Conservation (phyloP, 768 basidiomycete species). For the Hydnum rufescens region DNA sequence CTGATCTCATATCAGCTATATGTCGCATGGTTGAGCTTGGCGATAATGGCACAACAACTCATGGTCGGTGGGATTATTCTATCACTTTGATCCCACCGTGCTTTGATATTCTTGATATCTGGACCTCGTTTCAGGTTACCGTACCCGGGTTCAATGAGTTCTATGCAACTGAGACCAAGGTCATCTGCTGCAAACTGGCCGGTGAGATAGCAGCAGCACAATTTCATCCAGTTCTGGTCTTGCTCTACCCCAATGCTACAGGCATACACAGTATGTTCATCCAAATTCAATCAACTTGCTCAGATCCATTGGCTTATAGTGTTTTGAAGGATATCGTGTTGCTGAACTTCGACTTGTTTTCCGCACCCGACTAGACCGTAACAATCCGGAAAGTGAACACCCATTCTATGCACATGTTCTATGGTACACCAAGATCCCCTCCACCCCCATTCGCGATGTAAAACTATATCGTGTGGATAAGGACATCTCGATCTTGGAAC, state of each 20-base stretch:
- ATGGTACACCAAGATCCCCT: not conserved
- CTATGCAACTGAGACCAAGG: too few relatives aligned
- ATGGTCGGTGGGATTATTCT: not conserved
- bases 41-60: not conserved
- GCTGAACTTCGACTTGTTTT: constrained; percentile 1
- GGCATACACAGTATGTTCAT: too few relatives aligned
- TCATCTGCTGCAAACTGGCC: not conserved
- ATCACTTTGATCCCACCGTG: not conserved
- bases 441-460: not conserved
- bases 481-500: not conserved
- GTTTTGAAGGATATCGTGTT: not conserved
- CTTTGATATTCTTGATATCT: not conserved
- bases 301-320: not conserved
- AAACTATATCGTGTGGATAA: not conserved
- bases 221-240: not conserved
- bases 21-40: not conserved
- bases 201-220: not conserved
- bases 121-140: not conserved
- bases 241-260: not conserved
- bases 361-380: not conserved
- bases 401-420: not conserved
- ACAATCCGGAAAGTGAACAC: not conserved
- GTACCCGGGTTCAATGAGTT: too few relatives aligned
- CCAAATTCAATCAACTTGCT: too few relatives aligned
- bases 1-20: not conserved